phyloP scores from a whole-genome alignment of 208 protist genomes.

The Acanthamoeba sp. region DNA sequence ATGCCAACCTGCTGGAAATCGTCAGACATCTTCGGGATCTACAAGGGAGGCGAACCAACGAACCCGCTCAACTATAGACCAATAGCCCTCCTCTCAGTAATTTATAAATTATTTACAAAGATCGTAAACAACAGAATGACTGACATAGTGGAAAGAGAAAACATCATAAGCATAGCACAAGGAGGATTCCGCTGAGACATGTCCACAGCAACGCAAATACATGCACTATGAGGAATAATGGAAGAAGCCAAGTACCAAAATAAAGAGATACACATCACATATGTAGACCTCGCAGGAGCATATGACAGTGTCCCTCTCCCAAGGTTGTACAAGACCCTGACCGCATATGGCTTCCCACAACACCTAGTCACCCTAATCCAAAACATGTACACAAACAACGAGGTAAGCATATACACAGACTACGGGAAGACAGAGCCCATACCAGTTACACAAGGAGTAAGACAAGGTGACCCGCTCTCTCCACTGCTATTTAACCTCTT shows the following conservation, averaged over 20 bases:
- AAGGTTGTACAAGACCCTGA: neutral
- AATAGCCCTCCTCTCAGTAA: no score
- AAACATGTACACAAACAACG: neutral
- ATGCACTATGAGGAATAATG: neutral
- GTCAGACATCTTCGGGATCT: no score
- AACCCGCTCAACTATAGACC: no score
- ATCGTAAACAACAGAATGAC: no score
- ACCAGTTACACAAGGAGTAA: neutral
- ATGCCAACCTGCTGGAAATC: no score
- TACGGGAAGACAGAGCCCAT: neutral
- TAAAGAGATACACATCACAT: neutral
- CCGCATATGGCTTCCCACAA: neutral
- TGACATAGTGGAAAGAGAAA: no score
- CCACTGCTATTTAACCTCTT: conserved; percentile 1
- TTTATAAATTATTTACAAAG: no score
- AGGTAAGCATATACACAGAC: neutral
- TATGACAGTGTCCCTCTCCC: neutral
- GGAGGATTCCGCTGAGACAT: neutral
- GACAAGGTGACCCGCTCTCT: neutral
- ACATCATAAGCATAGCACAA: no score
- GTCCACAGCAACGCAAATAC: neutral
- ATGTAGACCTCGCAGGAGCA: neutral
- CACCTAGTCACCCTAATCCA: neutral
- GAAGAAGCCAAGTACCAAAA: neutral
- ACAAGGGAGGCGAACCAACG: no score